Evolutionary conservation across 2,329 filamentous ascomycete genomes (phyloP).

Genomic region (Trichoderma polysporum): DNA sequence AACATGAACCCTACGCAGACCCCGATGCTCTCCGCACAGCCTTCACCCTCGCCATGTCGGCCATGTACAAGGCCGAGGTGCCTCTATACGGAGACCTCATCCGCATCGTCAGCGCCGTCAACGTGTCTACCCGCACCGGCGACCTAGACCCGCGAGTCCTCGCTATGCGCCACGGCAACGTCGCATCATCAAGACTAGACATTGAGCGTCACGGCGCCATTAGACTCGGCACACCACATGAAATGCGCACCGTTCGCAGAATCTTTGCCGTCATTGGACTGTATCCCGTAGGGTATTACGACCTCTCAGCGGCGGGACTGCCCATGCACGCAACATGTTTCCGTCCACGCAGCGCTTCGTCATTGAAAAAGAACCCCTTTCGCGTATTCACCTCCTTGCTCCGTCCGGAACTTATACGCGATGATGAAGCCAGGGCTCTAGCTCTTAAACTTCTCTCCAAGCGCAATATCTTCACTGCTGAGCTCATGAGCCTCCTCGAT

Average conservation of each 20-base stretch:
- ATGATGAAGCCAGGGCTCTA: slow-evolving; percentile 32
- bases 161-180: slow-evolving; percentile 25
- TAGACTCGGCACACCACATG: slow-evolving; percentile 43
- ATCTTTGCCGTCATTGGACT: slow-evolving; percentile 49
- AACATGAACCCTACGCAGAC: neutral
- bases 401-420: slow-evolving; percentile 42
- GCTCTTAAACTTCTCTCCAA: slow-evolving; percentile 37
- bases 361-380: slow-evolving; percentile 46
- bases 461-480: slow-evolving; percentile 43
- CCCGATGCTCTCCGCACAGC: neutral
- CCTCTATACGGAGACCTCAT: slow-evolving; percentile 27
- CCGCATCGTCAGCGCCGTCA: slow-evolving; percentile 25
- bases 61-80: slow-evolving; percentile 29
- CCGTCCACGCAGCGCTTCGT: slow-evolving; percentile 38
- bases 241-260: slow-evolving; percentile 43
- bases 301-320: slow-evolving; percentile 44
- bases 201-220: slow-evolving; percentile 47
- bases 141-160: slow-evolving; percentile 23
- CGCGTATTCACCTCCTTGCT: slow-evolving; percentile 40
- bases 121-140: slow-evolving; percentile 14
- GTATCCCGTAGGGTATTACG: slow-evolving; percentile 52
- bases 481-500: slow-evolving; percentile 39
- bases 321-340: slow-evolving; percentile 53
- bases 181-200: slow-evolving; percentile 22
- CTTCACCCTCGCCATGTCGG: slow-evolving; percentile 25